A percentile compares a stretch with the other conserved stretches of the same genome.
Evolutionary conservation across 257 asterid species (phyloP).

Genomic region (Fraxinus anomala): DNA sequence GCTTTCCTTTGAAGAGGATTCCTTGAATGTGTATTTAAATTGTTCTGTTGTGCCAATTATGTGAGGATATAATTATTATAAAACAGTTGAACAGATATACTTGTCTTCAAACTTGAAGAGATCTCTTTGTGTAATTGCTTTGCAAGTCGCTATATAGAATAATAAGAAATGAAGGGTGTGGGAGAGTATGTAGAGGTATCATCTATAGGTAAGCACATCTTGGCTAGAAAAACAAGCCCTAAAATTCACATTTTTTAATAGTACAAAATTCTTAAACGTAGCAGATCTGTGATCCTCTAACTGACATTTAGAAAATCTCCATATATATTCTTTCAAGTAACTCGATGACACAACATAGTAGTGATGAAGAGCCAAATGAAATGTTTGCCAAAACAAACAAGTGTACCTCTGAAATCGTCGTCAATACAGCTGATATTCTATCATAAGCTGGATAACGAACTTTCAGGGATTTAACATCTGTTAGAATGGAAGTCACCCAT

Average conservation of each 20-base stretch:
- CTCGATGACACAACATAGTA: not conserved
- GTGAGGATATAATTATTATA: not conserved
- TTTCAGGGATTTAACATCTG: conserved; percentile 67
- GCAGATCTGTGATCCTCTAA: not conserved
- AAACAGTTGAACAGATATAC: not conserved
- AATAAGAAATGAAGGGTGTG: not conserved
- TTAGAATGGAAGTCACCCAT: conserved; percentile 80
- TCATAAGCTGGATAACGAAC: conserved; percentile 81
- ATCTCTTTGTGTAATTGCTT: not conserved
- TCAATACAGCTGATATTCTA: conserved; percentile 80
- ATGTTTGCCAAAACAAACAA: conserved; percentile 15
- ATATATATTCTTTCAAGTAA: not conserved
- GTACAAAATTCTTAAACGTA: not conserved
- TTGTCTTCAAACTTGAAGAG: not conserved
- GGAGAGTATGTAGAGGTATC: not conserved
- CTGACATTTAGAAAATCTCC: not conserved
- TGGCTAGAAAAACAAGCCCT: not conserved
- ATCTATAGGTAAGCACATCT: not conserved
- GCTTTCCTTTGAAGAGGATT: not conserved
- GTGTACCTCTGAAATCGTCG: conserved; percentile 88
- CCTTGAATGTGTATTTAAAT: not conserved
- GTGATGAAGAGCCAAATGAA: not conserved
- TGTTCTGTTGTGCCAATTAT: not conserved
- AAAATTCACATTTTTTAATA: not conserved
- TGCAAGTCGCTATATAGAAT: not conserved